Conservation (phyloP, 345 rosid species). For the Carallia brachiata region DNA sequence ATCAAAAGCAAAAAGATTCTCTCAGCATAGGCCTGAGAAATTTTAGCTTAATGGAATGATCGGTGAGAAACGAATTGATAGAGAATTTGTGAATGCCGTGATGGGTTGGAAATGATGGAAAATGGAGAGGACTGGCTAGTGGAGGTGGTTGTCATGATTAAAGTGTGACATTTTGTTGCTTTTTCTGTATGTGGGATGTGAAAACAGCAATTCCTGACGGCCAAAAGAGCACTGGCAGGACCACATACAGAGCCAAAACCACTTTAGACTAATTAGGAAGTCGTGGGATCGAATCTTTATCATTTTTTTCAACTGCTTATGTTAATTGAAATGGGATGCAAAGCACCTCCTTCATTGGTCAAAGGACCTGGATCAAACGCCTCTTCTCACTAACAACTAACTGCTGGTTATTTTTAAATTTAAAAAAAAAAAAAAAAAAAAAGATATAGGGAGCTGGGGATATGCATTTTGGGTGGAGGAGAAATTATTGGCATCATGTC, state of each 20-base stretch:
- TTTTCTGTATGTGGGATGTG: slow-evolving; percentile 20
- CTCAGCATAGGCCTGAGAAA: not conserved
- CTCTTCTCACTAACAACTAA: too few relatives aligned
- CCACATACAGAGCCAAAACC: too few relatives aligned
- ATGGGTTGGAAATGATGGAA: slow-evolving; percentile 16
- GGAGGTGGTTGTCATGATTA: slow-evolving; percentile 51
- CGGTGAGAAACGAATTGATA: slow-evolving; percentile 6
- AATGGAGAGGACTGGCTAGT: slow-evolving; percentile 10
- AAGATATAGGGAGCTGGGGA: too few relatives aligned
- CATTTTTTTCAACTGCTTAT: too few relatives aligned
- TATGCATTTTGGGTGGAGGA: not conserved
- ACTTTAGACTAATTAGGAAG: too few relatives aligned
- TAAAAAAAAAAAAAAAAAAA: not conserved
- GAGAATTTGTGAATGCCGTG: slow-evolving; percentile 21
- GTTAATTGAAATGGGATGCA: too few relatives aligned
- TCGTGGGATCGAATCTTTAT: too few relatives aligned
- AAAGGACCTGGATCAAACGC: too few relatives aligned
- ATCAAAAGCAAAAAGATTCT: not conserved
- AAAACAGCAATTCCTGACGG: slow-evolving; percentile 30
- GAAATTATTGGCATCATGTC: not conserved
- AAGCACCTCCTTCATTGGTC: too few relatives aligned
- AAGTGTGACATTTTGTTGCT: slow-evolving; percentile 29
- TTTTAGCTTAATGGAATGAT: not conserved
- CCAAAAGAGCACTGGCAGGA: slow-evolving; percentile 7
- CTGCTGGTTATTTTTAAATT: not conserved